Conservation (phyloP, 352 stramenopile species). For the Phytophthora foliorum region DNA sequence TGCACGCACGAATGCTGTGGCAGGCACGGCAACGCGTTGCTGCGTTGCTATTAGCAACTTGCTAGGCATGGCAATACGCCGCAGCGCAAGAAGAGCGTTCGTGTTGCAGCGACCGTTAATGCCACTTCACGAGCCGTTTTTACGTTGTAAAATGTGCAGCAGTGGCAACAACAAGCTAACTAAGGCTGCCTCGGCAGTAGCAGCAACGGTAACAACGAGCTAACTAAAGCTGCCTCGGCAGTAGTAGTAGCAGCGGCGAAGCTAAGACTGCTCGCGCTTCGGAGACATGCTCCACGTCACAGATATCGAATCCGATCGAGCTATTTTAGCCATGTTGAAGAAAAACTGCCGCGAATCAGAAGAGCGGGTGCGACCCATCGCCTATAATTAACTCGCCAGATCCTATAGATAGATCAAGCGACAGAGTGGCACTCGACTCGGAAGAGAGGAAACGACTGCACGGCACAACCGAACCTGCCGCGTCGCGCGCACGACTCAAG, state of each 20-base stretch:
- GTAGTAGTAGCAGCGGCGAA: too few species aligned
- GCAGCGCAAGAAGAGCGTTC: not conserved
- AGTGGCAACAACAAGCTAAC: not conserved
- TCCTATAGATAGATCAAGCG: conserved; percentile 5
- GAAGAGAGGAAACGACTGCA: conserved; percentile 34
- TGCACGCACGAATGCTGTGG: not conserved
- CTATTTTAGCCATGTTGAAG: conserved; percentile 1
- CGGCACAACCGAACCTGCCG: conserved; percentile 36
- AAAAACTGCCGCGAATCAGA: conserved; percentile 1
- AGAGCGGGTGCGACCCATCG: not conserved
- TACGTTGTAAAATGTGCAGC: not conserved
- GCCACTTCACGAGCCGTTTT: not conserved
- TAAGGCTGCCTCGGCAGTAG: too few species aligned
- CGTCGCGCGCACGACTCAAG: conserved; percentile 1
- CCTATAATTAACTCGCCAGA: conserved; percentile 3
- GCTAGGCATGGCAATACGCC: not conserved
- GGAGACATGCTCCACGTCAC: conserved; percentile 1
- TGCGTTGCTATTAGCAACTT: not conserved
- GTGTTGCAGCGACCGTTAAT: not conserved
- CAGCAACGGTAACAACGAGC: too few species aligned
- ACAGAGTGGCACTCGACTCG: not conserved
- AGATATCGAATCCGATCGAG: not conserved
- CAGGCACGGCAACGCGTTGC: conserved; percentile 2
- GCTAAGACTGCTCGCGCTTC: too few species aligned
- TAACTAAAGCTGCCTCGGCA: too few species aligned